These are phyloP conservation scores for Globisporangium echinulatum DNA, from an alignment of 352 stramenopile genomes.

Conservation along the genomic window DNA sequence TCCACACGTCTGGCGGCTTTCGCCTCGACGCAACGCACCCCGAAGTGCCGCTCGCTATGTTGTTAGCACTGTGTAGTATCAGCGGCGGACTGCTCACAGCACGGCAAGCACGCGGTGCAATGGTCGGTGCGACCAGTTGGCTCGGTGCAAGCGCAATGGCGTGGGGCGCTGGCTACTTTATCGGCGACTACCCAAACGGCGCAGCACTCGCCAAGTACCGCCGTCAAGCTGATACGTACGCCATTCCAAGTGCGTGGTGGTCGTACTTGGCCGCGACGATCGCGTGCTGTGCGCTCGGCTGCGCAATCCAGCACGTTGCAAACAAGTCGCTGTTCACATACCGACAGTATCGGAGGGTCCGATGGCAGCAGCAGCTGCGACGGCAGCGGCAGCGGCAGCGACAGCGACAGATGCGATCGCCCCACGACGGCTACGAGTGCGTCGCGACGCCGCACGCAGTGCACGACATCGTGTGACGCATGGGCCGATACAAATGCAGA, in stretches of 20 bases:
- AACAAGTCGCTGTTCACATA: not conserved
- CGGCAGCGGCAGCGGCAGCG: not conserved
- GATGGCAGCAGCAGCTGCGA: not conserved
- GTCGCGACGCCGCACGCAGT: too few species aligned
- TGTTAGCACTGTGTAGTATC: conserved; percentile 1
- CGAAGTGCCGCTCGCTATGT: not conserved
- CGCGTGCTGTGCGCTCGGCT: conserved; percentile 18
- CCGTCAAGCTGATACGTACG: conserved; percentile 6
- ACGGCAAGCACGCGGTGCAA: conserved; percentile 1
- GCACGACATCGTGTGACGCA: too few species aligned
- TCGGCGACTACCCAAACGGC: conserved; percentile 24
- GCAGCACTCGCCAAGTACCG: conserved; percentile 4
- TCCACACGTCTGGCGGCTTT: conserved; percentile 27
- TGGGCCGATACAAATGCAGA: too few species aligned
- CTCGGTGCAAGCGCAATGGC: conserved; percentile 20
- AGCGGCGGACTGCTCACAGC: conserved; percentile 1
- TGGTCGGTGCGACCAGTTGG: conserved; percentile 26
- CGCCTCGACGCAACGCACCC: conserved; percentile 16
- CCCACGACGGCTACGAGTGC: not conserved
- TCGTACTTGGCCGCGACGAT: conserved; percentile 20
- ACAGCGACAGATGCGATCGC: too few species aligned
- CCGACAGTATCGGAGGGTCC: not conserved
- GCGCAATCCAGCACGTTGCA: conserved; percentile 16
- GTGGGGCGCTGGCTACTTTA: conserved; percentile 26
- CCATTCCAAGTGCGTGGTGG: conserved; percentile 21